These are phyloP conservation scores for Gossypium lobatum DNA, from an alignment of 441 rosid species.

Conservation along the genomic window DNA sequence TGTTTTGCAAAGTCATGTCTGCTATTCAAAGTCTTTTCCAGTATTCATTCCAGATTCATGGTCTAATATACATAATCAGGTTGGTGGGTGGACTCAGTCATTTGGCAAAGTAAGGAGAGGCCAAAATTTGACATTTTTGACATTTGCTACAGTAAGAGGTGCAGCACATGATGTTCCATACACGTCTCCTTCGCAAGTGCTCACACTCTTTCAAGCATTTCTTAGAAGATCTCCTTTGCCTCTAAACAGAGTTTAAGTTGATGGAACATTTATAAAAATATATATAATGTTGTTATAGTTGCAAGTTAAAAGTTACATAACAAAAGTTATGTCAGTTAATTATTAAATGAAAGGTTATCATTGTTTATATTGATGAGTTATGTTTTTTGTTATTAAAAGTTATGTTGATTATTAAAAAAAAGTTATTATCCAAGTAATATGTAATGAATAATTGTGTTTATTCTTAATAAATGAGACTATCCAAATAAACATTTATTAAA, in stretches of 20 bases:
- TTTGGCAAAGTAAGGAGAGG: neutral
- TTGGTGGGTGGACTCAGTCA: constrained; percentile 9
- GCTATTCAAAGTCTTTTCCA: neutral
- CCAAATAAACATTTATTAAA: no score
- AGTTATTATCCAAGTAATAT: no score
- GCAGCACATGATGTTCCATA: constrained; percentile 4
- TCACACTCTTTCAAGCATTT: constrained; percentile 5
- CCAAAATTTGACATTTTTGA: neutral
- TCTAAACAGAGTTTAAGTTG: neutral
- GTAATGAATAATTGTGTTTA: no score
- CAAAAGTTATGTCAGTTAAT: no score
- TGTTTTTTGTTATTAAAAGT: no score
- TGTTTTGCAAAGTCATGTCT: neutral
- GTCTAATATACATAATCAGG: neutral
- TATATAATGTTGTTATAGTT: no score
- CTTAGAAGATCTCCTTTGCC: neutral
- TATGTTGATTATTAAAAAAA: no score
- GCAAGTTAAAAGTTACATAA: no score
- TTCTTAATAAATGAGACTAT: no score
- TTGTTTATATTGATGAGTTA: no score
- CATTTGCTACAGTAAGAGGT: neutral
- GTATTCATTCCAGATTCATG: neutral
- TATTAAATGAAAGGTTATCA: no score
- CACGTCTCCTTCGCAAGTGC: constrained; percentile 4
- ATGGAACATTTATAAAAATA: no score